Evolutionary conservation across 2,329 filamentous ascomycete genomes (phyloP).

Genomic region (Cryphonectria naterciae): DNA sequence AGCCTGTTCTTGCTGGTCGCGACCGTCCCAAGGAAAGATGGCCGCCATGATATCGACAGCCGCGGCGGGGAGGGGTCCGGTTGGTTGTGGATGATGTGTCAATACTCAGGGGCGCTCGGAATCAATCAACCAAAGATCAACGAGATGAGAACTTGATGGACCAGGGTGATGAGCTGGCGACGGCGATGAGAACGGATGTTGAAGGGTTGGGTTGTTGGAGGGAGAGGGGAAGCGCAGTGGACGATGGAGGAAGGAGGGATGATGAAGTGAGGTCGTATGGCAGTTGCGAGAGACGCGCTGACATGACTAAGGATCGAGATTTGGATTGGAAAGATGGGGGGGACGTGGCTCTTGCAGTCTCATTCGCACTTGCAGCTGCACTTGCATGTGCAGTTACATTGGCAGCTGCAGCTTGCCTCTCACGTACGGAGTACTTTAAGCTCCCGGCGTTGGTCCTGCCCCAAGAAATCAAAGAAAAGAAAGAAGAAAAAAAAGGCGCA

Average conservation of each 20-base stretch:
- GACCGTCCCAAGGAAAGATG: slow-evolving; percentile 51
- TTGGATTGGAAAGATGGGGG: neutral
- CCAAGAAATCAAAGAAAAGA: neutral
- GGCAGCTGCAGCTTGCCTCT: neutral
- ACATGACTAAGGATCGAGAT: slow-evolving; percentile 22
- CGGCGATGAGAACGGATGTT: slow-evolving; percentile 12
- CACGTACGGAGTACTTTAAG: neutral
- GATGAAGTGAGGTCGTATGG: slow-evolving; percentile 19
- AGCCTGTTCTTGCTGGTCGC: slow-evolving; percentile 56
- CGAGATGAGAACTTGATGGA: neutral
- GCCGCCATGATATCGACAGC: slow-evolving; percentile 1
- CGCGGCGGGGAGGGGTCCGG: neutral
- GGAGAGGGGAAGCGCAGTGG: neutral
- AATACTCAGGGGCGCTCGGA: too few species aligned
- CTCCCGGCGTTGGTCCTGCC: neutral
- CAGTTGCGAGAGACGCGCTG: slow-evolving; percentile 14
- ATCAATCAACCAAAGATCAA: neutral
- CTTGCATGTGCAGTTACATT: slow-evolving; percentile 5
- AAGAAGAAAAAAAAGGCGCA: slow-evolving; percentile 1
- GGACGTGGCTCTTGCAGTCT: neutral
- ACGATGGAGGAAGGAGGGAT: slow-evolving; percentile 10
- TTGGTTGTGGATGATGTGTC: neutral
- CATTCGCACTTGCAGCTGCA: neutral
- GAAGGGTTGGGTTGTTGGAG: neutral
- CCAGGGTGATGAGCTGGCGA: neutral